These are phyloP conservation scores for Apiospora arundinis DNA, from an alignment of 2,329 filamentous ascomycete genomes.

Conservation along the genomic window DNA sequence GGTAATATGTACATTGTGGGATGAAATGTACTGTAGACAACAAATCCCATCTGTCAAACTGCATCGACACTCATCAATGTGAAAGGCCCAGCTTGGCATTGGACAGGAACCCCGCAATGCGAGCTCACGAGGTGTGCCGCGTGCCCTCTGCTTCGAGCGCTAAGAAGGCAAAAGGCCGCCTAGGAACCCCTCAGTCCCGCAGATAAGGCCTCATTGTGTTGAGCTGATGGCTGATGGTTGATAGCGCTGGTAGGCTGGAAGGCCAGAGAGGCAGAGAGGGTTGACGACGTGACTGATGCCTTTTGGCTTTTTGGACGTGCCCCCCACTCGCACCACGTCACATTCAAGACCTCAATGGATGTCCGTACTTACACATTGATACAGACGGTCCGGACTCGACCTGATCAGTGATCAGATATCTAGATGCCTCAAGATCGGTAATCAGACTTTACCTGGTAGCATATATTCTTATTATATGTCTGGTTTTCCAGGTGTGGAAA, in stretches of 20 bases:
- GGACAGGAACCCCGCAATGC: conserved; percentile 6
- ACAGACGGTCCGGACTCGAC: neutral
- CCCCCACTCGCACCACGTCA: conserved; percentile 13
- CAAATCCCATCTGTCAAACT: neutral
- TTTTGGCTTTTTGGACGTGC: neutral
- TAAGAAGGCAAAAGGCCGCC: neutral
- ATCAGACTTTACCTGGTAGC: neutral
- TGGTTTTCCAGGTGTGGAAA: neutral
- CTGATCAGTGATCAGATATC: no score
- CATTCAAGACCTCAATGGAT: neutral
- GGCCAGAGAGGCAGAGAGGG: neutral
- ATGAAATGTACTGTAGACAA: neutral
- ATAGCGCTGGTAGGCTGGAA: neutral
- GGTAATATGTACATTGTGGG: neutral
- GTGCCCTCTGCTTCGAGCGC: neutral
- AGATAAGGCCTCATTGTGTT: neutral
- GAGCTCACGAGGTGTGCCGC: conserved; percentile 14
- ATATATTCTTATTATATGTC: neutral
- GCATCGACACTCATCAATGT: neutral
- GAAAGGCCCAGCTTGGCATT: neutral
- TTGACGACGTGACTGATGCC: neutral
- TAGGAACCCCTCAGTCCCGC: conserved; percentile 10
- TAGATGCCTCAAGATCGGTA: neutral
- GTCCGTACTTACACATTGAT: neutral
- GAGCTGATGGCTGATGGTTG: neutral